Evolutionary conservation across 306 rosid genomes (phyloP), one percentile per base, ranked within the genome.

Genomic region (Castanea sativa): DNA sequence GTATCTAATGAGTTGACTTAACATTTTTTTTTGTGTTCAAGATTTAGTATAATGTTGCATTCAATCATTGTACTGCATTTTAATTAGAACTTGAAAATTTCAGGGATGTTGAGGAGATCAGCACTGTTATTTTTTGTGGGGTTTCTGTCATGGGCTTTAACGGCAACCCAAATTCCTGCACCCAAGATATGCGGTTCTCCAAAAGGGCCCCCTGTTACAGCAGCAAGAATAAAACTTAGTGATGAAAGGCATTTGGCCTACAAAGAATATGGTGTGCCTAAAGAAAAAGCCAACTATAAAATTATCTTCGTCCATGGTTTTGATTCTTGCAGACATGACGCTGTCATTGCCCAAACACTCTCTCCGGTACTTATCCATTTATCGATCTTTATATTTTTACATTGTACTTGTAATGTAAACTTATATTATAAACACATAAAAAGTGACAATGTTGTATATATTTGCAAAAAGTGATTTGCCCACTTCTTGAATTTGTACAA

Each of bases 211-310:
- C 89, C 90, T 33, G 67, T 93, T 75, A 95, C 98, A 45, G 94
- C 93, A 41, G 75, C 88, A 19, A 89, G 96, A 84, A 86, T 91
- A 79, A 90, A 89, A 81, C 89, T 95, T 59, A 89, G 92, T 71
- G 98, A 95, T 84, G 97, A 96, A 78, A 90, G 99, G 73, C 84
- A 91, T 88, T 83, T 93, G 85, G 97, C 99, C 21, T 96, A 90
- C 89, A 83, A 88, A 74, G 98, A 93, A 87, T 78, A 88, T 19
- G 99, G 99, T 35, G 88, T 88, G 69, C 78, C 93, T 52, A 93
- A 87, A 87, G 90, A 89, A 49, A 85, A 61, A 27, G 97, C 99
- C 69, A 80, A 88, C 69, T 70, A 87, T 79, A 96, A 91, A 83
- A 89, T 95, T 68, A 81, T 96, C 25, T 83, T 0, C 75, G 57